These are phyloP conservation scores for Aspergillus conjunctus DNA, from an alignment of 495 filamentous ascomycete genomes.

Conservation along the genomic window DNA sequence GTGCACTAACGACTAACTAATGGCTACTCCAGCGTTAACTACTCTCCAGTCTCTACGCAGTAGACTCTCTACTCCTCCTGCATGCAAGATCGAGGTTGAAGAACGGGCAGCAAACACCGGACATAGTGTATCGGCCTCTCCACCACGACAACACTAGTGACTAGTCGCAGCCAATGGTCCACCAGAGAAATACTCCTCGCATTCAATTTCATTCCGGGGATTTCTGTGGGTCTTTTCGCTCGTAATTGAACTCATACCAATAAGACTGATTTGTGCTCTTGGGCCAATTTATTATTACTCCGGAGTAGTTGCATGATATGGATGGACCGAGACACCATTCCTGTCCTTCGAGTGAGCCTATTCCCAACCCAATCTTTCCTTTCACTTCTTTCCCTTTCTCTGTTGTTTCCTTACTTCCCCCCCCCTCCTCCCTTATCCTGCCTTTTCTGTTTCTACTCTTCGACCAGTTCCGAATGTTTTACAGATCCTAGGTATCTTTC, in stretches of 20 bases:
- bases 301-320: neutral
- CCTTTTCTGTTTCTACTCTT: neutral
- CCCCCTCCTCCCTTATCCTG: neutral
- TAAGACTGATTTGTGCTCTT: neutral
- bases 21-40: too few species aligned
- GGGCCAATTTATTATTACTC: neutral
- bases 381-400: slow-evolving; percentile 8
- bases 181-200: neutral
- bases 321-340: neutral
- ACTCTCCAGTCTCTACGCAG: too few species aligned
- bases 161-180: neutral
- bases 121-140: neutral
- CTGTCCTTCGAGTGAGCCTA: neutral
- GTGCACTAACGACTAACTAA: too few species aligned
- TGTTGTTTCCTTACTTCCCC: neutral
- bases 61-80: neutral
- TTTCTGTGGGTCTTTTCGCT: slow-evolving; percentile 17
- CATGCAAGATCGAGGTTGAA: neutral
- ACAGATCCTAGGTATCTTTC: neutral
- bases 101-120: neutral
- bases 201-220: slow-evolving; percentile 14
- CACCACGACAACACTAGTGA: neutral
- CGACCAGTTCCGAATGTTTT: neutral
- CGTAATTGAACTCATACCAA: neutral
- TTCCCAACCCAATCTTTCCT: neutral